phyloP scores from a whole-genome alignment of 352 stramenopile species.

The Globisporangium apiculatum region DNA sequence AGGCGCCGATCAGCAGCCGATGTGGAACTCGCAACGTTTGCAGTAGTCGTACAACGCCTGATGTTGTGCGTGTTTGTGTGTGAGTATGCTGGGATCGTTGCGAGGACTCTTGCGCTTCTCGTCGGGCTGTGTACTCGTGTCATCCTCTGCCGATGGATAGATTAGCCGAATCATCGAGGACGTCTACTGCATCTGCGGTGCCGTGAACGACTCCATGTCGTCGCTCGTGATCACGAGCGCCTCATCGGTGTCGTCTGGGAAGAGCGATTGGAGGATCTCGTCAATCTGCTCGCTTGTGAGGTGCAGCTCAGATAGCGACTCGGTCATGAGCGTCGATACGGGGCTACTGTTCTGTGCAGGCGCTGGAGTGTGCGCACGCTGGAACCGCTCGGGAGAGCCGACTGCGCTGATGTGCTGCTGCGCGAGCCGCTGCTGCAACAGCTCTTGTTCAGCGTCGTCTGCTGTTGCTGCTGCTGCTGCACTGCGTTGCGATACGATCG shows the following conservation, averaged over 20 bases:
- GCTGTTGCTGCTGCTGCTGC: slow-evolving; percentile 13
- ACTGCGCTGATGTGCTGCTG: background rate
- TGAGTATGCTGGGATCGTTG: background rate
- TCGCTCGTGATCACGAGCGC: slow-evolving; percentile 1
- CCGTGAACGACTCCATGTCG: slow-evolving; percentile 1
- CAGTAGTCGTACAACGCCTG: too few species aligned
- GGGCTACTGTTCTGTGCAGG: background rate
- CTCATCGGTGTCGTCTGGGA: background rate
- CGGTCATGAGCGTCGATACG: background rate
- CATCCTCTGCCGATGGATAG: background rate
- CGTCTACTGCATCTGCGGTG: background rate
- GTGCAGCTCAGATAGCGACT: slow-evolving; percentile 1
- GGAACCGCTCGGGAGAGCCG: background rate
- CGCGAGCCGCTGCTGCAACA: background rate
- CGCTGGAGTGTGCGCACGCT: background rate
- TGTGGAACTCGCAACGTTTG: too few species aligned
- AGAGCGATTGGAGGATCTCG: slow-evolving; percentile 8
- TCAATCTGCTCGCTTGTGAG: slow-evolving; percentile 8
- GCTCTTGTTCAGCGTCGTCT: background rate
- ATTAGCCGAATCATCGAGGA: background rate
- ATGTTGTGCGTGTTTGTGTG: background rate
- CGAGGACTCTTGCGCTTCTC: background rate
- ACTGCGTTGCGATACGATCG: slow-evolving; percentile 21
- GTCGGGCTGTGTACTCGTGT: background rate
- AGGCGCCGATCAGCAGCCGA: too few species aligned